These are phyloP conservation scores for Hymenoscyphus infarciens DNA, from an alignment of 2,329 filamentous ascomycete genomes.

Conservation along the genomic window DNA sequence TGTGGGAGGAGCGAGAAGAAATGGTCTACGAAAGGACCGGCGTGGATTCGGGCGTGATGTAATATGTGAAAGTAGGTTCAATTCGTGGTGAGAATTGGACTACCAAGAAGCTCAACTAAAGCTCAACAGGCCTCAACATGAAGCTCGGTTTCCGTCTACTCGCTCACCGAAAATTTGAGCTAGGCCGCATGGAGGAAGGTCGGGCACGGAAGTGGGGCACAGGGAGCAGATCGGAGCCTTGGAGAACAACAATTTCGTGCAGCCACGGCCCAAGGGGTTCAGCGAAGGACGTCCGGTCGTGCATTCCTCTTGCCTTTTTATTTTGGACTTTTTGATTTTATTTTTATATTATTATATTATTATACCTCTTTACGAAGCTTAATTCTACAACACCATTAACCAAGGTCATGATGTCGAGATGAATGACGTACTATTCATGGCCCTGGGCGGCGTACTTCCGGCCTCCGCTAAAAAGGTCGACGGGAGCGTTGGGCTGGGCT, in stretches of 20 bases:
- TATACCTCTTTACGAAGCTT: neutral
- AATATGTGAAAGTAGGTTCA: neutral
- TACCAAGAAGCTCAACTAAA: constrained; percentile 4
- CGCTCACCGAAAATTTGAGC: neutral
- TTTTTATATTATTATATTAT: neutral
- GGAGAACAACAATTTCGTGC: neutral
- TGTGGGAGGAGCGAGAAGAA: constrained; percentile 1
- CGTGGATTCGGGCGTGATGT: neutral
- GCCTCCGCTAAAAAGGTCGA: neutral
- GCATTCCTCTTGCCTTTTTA: neutral
- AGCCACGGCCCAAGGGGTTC: neutral
- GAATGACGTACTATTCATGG: neutral
- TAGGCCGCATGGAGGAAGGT: neutral
- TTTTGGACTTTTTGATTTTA: neutral
- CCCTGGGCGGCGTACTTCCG: neutral
- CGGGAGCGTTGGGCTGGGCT: neutral
- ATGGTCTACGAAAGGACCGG: neutral
- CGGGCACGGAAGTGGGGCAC: neutral
- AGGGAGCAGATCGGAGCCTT: neutral
- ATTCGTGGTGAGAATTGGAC: neutral
- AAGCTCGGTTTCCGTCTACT: constrained; percentile 5
- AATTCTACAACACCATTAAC: neutral
- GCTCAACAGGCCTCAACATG: constrained; percentile 3
- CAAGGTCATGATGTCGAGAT: neutral
- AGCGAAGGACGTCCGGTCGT: neutral